A percentile compares a stretch with the other conserved stretches of the same genome.
These are phyloP conservation scores for Cercospora brassicicola DNA, from an alignment of 2,329 filamentous ascomycete genomes.

Conservation along the genomic window DNA sequence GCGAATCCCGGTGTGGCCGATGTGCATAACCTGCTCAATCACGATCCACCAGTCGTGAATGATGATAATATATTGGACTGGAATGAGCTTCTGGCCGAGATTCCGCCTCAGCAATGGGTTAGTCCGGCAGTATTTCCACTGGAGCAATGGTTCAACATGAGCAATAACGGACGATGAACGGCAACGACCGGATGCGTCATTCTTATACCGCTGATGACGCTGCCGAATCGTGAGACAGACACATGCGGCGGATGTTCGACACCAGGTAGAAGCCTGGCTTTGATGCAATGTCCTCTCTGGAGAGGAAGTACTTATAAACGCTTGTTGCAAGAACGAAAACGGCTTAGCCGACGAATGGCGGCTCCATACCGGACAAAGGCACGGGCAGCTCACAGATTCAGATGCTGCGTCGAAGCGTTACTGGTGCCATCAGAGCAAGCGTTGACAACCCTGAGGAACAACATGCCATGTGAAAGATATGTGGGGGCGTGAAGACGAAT, in stretches of 20 bases:
- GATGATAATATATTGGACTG: background rate
- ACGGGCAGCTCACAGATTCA: background rate
- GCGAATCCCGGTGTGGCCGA: background rate
- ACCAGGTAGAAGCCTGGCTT: background rate
- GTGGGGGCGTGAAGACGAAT: background rate
- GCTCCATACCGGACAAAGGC: background rate
- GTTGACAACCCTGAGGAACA: background rate
- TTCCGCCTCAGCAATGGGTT: background rate
- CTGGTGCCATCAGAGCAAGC: background rate
- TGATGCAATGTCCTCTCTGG: background rate
- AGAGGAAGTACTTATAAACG: background rate
- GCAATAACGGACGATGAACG: background rate
- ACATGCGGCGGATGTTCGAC: background rate
- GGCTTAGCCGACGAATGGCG: background rate
- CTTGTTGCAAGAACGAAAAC: background rate
- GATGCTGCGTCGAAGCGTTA: background rate
- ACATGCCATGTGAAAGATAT: background rate
- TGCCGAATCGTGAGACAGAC: background rate
- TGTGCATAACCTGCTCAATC: background rate
- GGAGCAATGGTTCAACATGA: background rate
- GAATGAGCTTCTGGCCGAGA: background rate
- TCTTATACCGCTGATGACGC: background rate
- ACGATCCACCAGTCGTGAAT: background rate
- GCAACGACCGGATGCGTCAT: background rate
- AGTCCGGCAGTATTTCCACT: background rate